phyloP scores from a whole-genome alignment of 805 yeast species.

The Yarrowia osloensis region DNA sequence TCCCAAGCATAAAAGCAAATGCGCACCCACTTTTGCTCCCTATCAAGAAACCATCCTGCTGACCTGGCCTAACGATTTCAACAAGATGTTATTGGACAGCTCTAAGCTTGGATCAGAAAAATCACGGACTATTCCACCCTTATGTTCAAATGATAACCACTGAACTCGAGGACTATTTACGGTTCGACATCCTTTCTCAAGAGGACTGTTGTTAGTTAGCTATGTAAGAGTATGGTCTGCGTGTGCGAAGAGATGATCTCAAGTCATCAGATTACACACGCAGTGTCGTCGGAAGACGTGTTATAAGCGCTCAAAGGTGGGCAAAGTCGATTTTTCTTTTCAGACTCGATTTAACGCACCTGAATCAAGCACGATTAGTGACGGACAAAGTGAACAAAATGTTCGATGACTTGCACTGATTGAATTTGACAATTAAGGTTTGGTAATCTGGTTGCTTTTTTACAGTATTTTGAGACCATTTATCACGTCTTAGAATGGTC shows the following conservation, averaged over 20 bases:
- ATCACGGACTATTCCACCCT: slow-evolving; percentile 29
- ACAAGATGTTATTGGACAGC: slow-evolving; percentile 25
- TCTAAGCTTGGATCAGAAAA: slow-evolving; percentile 27
- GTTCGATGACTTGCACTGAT: too few relatives aligned
- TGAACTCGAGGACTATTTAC: slow-evolving; percentile 28
- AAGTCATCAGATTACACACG: too few relatives aligned
- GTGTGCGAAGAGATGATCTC: too few relatives aligned
- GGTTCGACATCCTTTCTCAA: neutral
- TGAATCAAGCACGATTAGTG: neutral
- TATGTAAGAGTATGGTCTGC: neutral
- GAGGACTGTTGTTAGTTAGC: neutral
- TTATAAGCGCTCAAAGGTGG: neutral
- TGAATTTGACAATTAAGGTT: neutral
- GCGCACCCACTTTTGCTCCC: neutral
- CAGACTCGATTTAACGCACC: neutral
- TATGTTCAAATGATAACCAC: slow-evolving; percentile 15
- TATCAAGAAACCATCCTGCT: slow-evolving; percentile 28
- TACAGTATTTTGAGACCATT: too few relatives aligned
- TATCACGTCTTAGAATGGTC: too few relatives aligned
- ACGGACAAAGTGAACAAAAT: neutral
- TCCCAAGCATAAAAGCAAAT: slow-evolving; percentile 17
- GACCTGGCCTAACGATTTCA: slow-evolving; percentile 27
- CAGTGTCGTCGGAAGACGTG: neutral
- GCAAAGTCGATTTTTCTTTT: neutral
- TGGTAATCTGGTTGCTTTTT: neutral